Evolutionary conservation across 169 alveolate species (phyloP), one percentile per base, ranked within the genome.

Genomic region (Eimeria zaria): DNA sequence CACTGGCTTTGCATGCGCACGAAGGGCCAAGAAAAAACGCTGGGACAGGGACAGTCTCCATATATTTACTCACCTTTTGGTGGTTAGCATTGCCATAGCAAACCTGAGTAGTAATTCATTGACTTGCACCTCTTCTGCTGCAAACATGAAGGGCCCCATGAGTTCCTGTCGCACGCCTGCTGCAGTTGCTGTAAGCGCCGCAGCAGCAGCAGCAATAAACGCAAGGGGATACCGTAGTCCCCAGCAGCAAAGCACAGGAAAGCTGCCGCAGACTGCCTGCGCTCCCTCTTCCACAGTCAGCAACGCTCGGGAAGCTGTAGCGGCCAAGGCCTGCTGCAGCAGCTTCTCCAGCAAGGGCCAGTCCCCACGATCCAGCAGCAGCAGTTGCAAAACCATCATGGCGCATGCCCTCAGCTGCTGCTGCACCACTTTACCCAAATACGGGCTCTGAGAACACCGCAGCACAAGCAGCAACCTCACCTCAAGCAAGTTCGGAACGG

Each of bases 291-390:
- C 91, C 20, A 83, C 18, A 27, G 9, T n/a, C 51, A 83, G 20
- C 76, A 53, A 18, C 33, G 76, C 69, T 22, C 74, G 73, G 76
- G 36, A 16, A 83, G 91, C 91, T 53, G 91, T 55, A 22, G 48
- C 91, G 51, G 91, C 91, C 74, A 83, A 53, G 48, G 91, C 91
- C 74, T 55, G 73, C 46, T 83, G 91, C 33, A 83, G 53, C 91
- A 83, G 74, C 74, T 55, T 55, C 62, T 83, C 74, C 91, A 83
- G 53, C 51, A 53, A 24, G 33, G 91, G 91, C 91, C 91, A 83
- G 55, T 83, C 91, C 44, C 91, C 91, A 36, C 91, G 91, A 22
- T 83, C 91, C 51, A 83, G 91, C 58, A 83, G 91, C 91, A 83
- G 73, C 74, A 83, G 64, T 36, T 48, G 73, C 71, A 83, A 33